A percentile compares a stretch with the other conserved stretches of the same genome.
Evolutionary conservation across 139 green algal species (phyloP).

Genomic region (Closterium sp.): DNA sequence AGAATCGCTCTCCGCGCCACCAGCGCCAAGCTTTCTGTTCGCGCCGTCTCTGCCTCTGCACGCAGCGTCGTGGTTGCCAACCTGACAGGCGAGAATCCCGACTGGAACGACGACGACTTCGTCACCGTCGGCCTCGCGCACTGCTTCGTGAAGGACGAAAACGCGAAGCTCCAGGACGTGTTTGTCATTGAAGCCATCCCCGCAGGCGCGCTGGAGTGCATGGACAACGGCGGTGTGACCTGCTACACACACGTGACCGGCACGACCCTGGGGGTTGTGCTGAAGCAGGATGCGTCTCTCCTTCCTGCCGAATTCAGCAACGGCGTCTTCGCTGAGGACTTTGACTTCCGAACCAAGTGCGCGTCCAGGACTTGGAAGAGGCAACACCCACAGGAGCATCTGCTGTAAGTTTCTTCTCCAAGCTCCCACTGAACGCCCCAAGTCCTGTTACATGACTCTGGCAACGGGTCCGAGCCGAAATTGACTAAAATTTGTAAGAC

Average conservation of each 20-base stretch:
- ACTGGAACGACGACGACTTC: slow-evolving; percentile 44
- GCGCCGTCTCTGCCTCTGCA: background rate
- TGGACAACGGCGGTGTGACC: slow-evolving; percentile 75
- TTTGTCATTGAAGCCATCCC: slow-evolving; percentile 82
- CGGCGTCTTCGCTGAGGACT: slow-evolving; percentile 76
- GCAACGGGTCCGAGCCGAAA: no score
- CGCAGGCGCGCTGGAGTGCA: slow-evolving; percentile 78
- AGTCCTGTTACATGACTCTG: background rate
- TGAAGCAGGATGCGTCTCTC: slow-evolving; percentile 52
- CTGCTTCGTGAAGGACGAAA: slow-evolving; percentile 78
- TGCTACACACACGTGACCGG: slow-evolving; percentile 74
- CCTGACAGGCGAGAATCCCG: slow-evolving; percentile 36
- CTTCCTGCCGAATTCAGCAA: slow-evolving; percentile 70
- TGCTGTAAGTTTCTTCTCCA: slow-evolving; percentile 19
- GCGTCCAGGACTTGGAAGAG: slow-evolving; percentile 79
- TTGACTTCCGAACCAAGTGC: slow-evolving; percentile 69
- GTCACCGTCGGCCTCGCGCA: slow-evolving; percentile 70
- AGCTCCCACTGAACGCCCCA: background rate
- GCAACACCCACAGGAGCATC: slow-evolving; percentile 74
- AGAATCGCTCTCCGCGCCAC: background rate
- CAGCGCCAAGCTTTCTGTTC: background rate
- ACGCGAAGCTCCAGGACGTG: slow-evolving; percentile 68
- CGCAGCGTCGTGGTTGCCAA: background rate
- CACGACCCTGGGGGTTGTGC: slow-evolving; percentile 62
- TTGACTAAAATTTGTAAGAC: no score